phyloP scores from a whole-genome alignment of 1,139 yeast species.

The Zygotorulaspora mrakii region DNA sequence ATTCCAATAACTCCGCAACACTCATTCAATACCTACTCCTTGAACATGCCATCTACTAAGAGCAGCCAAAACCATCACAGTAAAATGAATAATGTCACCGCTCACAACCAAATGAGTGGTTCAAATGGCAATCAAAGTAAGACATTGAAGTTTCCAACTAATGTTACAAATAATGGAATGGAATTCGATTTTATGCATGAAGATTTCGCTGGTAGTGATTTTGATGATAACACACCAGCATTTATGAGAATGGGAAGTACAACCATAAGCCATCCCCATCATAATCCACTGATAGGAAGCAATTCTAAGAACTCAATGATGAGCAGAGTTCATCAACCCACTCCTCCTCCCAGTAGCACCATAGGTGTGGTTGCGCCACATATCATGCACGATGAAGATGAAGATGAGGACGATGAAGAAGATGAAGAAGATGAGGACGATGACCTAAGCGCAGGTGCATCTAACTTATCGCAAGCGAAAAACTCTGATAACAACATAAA shows the following conservation, averaged over 20 bases:
- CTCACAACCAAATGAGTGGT: conserved; percentile 9
- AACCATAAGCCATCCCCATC: conserved; percentile 7
- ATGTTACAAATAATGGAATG: conserved; percentile 16
- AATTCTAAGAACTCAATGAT: conserved; percentile 13
- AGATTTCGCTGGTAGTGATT: conserved; percentile 20
- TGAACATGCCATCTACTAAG: conserved; percentile 17
- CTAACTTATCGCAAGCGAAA: conserved; percentile 10
- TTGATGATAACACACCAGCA: conserved; percentile 15
- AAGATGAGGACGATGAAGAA: conserved; percentile 38
- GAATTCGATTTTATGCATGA: conserved; percentile 34
- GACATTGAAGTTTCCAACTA: conserved; percentile 7
- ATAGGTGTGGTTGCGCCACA: conserved; percentile 14
- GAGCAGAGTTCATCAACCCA: conserved; percentile 15
- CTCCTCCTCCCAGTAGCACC: conserved; percentile 18
- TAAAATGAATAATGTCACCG: conserved; percentile 6
- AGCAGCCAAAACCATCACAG: conserved; percentile 6
- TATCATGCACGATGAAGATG: conserved; percentile 31
- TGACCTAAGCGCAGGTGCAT: conserved; percentile 19
- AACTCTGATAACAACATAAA: conserved; percentile 19
- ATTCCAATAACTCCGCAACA: conserved; percentile 18
- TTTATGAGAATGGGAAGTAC: conserved; percentile 18
- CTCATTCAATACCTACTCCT: conserved; percentile 18
- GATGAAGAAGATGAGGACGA: conserved; percentile 35
- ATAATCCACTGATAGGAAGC: conserved; percentile 6
- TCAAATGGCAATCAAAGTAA: conserved; percentile 14